Evolutionary conservation across 228 moss, liverwort and hornwort genomes (phyloP).

Genomic region (Sphagnum magellanicum): DNA sequence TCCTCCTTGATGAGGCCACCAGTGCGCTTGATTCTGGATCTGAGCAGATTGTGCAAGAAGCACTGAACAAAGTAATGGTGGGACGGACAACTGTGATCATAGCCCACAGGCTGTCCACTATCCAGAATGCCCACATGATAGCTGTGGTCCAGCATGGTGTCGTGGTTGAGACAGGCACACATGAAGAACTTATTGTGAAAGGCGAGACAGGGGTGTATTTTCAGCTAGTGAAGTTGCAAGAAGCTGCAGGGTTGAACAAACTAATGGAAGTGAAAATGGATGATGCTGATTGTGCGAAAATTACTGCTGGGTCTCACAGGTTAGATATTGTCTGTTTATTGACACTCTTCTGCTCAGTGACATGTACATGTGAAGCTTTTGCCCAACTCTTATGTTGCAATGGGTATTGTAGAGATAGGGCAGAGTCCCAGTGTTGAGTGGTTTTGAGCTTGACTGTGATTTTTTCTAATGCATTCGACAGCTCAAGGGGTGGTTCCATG

Average conservation of each 20-base stretch:
- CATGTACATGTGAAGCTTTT: too few species aligned
- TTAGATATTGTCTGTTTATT: too few species aligned
- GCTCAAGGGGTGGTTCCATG: slow-evolving; percentile 41
- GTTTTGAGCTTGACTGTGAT: too few species aligned
- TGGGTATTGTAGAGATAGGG: too few species aligned
- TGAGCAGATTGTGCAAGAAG: slow-evolving; percentile 86
- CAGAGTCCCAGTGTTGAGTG: too few species aligned
- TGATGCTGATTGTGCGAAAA: slow-evolving; percentile 38
- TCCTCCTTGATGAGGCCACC: slow-evolving; percentile 94
- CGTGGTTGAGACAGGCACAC: slow-evolving; percentile 80
- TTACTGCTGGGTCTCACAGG: too few species aligned
- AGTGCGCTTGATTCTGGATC: slow-evolving; percentile 96
- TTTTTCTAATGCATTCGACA: too few species aligned
- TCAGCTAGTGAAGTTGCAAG: slow-evolving; percentile 67
- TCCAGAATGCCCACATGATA: slow-evolving; percentile 77
- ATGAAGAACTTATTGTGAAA: slow-evolving; percentile 47
- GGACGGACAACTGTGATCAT: slow-evolving; percentile 85
- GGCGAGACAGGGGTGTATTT: slow-evolving; percentile 52
- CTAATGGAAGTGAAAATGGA: slow-evolving; percentile 25
- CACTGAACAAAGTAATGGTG: slow-evolving; percentile 80
- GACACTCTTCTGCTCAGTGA: too few species aligned
- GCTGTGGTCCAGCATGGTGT: slow-evolving; percentile 84
- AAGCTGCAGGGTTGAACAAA: slow-evolving; percentile 32
- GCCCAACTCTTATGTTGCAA: too few species aligned
- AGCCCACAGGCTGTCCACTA: slow-evolving; percentile 87